These are phyloP conservation scores for Vanilla planifolia DNA, from an alignment of 106 monocot species.

Conservation along the genomic window DNA sequence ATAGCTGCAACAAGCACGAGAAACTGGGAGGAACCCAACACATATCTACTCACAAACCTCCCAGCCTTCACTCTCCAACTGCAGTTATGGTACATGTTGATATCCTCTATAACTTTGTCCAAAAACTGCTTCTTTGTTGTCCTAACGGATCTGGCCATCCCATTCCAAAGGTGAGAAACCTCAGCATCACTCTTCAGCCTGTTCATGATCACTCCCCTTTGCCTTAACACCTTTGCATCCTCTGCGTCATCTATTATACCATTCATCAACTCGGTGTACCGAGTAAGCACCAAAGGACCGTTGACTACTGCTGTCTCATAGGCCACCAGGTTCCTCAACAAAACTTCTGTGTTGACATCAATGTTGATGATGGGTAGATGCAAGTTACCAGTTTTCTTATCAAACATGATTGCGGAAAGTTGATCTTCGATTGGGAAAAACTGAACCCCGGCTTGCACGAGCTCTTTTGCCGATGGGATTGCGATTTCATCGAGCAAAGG, in stretches of 20 bases:
- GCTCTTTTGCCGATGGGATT: slow-evolving; percentile 20
- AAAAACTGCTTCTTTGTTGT: slow-evolving; percentile 14
- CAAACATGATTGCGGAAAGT: slow-evolving; percentile 10
- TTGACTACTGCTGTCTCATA: slow-evolving; percentile 12
- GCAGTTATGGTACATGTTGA: slow-evolving; percentile 18
- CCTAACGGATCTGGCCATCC: slow-evolving; percentile 25
- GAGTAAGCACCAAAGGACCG: slow-evolving; percentile 12
- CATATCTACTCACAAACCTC: slow-evolving; percentile 3
- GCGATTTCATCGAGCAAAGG: slow-evolving; percentile 18
- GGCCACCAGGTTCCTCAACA: slow-evolving; percentile 26
- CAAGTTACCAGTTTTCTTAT: slow-evolving; percentile 3
- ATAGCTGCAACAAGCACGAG: slow-evolving; percentile 3
- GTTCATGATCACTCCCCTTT: slow-evolving; percentile 9
- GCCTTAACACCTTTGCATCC: slow-evolving; percentile 14
- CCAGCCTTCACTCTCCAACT: slow-evolving; percentile 13
- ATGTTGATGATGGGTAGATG: slow-evolving; percentile 14
- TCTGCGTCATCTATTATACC: slow-evolving; percentile 17
- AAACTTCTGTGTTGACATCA: slow-evolving; percentile 18
- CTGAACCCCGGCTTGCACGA: slow-evolving; percentile 1
- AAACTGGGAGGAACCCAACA: slow-evolving; percentile 13
- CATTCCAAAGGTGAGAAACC: slow-evolving; percentile 24
- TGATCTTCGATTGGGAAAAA: background rate
- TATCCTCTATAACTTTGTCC: slow-evolving; percentile 20
- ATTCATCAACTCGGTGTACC: slow-evolving; percentile 33
- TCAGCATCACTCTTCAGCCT: slow-evolving; percentile 26